A percentile compares a stretch with the other conserved stretches of the same genome.
These are phyloP conservation scores for Cladosporium sphaerospermum DNA, from an alignment of 2,329 filamentous ascomycete species.

Conservation along the genomic window DNA sequence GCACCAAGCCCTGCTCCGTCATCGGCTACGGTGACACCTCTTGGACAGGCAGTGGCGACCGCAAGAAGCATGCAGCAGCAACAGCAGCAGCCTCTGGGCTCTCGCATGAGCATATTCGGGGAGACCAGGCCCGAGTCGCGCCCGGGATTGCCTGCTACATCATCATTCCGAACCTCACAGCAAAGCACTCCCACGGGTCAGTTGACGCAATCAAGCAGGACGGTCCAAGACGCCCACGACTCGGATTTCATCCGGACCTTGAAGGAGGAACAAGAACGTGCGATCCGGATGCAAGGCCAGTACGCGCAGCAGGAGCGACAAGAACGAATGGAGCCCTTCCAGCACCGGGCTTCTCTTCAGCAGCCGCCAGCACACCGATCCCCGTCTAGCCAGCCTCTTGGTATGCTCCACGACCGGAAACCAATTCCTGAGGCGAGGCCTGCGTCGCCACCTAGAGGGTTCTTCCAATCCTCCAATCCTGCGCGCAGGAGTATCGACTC, in stretches of 20 bases:
- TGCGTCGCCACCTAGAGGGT: slow-evolving; percentile 21
- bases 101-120: slow-evolving; percentile 27
- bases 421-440: slow-evolving; percentile 26
- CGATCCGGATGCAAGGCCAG: slow-evolving; percentile 24
- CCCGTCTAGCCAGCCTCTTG: slow-evolving; percentile 21
- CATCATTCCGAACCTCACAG: slow-evolving; percentile 16
- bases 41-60: slow-evolving; percentile 22
- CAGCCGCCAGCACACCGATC: slow-evolving; percentile 23
- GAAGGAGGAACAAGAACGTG: slow-evolving; percentile 28
- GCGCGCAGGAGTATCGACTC: slow-evolving; percentile 18
- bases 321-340: slow-evolving; percentile 21
- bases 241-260: slow-evolving; percentile 23
- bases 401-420: slow-evolving; percentile 22
- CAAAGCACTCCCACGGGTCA: slow-evolving; percentile 20
- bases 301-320: slow-evolving; percentile 21
- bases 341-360: slow-evolving; percentile 15
- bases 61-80: slow-evolving; percentile 5
- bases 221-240: slow-evolving; percentile 14
- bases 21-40: slow-evolving; percentile 15
- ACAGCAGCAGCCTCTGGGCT: slow-evolving; percentile 24
- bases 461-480: slow-evolving; percentile 13
- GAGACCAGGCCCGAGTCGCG: slow-evolving; percentile 27
- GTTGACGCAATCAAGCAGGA: slow-evolving; percentile 15
- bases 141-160: slow-evolving; percentile 14
- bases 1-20: slow-evolving; percentile 23